Percentiles rank a stretch among this genome's conserved stretches.
phyloP scores from a whole-genome alignment of 2,329 filamentous ascomycete genomes.

The Neurospora sp. region DNA sequence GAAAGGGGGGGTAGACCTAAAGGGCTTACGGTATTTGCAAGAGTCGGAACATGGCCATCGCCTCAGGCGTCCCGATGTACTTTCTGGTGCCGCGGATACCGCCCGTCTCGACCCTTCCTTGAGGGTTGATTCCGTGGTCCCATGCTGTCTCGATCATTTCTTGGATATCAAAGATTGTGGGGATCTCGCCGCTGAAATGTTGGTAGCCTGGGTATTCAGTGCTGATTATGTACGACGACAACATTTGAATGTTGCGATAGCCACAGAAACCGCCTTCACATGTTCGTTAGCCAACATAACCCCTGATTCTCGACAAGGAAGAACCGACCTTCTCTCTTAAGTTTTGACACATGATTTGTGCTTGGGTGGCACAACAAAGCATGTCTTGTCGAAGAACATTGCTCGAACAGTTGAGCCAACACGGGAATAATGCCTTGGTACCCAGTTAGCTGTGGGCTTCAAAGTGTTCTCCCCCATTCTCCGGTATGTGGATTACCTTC shows the following conservation, averaged over 20 bases:
- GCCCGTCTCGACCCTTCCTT: slow-evolving; percentile 71
- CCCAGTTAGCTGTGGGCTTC: slow-evolving; percentile 32
- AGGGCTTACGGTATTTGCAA: slow-evolving; percentile 53
- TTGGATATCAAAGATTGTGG: slow-evolving; percentile 74
- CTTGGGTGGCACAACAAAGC: slow-evolving; percentile 73
- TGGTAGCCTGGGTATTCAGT: slow-evolving; percentile 46
- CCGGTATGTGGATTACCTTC: slow-evolving; percentile 30
- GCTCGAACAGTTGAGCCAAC: slow-evolving; percentile 52
- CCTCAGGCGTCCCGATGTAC: slow-evolving; percentile 92
- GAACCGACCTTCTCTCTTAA: slow-evolving; percentile 51
- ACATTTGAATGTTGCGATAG: slow-evolving; percentile 90
- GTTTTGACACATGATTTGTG: slow-evolving; percentile 72
- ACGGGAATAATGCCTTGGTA: slow-evolving; percentile 47
- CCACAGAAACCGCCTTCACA: slow-evolving; percentile 75
- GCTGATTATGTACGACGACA: slow-evolving; percentile 67
- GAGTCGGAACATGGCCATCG: slow-evolving; percentile 66
- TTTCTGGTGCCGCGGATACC: slow-evolving; percentile 83
- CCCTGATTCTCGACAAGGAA: not conserved
- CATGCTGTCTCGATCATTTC: slow-evolving; percentile 81
- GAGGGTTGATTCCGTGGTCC: slow-evolving; percentile 71
- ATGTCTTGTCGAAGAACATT: slow-evolving; percentile 53
- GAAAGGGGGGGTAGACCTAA: no score
- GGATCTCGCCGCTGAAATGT: slow-evolving; percentile 51
- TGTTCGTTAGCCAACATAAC: not conserved
- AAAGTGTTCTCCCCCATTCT: slow-evolving; percentile 1